Conservation (phyloP, 2,329 filamentous ascomycete species). For the Chaetomium sp. region DNA sequence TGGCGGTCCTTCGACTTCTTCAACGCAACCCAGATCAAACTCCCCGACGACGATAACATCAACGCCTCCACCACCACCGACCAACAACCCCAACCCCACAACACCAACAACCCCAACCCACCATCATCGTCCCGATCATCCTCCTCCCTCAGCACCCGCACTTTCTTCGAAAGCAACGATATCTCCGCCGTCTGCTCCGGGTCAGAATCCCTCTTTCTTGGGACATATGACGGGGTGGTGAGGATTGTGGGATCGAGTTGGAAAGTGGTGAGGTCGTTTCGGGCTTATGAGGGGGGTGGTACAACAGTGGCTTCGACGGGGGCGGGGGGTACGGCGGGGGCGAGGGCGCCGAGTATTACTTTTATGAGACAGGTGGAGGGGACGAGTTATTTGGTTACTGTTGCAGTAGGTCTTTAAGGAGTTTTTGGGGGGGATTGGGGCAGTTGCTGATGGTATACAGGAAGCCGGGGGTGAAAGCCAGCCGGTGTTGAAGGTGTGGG, state of each 20-base stretch:
- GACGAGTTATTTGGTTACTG: constrained; percentile 77
- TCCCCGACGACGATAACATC: constrained; percentile 69
- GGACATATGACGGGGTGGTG: constrained; percentile 76
- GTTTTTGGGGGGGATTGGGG: neutral
- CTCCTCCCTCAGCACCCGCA: constrained; percentile 48
- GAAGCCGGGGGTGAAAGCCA: constrained; percentile 38
- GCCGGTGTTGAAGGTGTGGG: constrained; percentile 94
- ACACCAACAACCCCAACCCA: constrained; percentile 58
- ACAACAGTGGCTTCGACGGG: neutral
- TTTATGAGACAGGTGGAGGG: constrained; percentile 90
- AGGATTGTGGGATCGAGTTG: constrained; percentile 82
- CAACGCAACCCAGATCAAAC: constrained; percentile 78
- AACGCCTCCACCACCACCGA: constrained; percentile 25
- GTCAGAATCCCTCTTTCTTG: constrained; percentile 83
- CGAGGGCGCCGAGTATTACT: constrained; percentile 57
- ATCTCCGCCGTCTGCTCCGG: constrained; percentile 80
- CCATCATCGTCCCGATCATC: neutral
- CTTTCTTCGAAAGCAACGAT: constrained; percentile 75
- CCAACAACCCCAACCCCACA: constrained; percentile 60
- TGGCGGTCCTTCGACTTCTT: constrained; percentile 99
- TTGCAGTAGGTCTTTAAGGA: constrained; percentile 46
- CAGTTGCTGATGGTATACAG: constrained; percentile 17
- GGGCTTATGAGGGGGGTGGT: constrained; percentile 59
- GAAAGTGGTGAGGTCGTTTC: constrained; percentile 81
- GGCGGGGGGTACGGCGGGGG: constrained; percentile 49